Percentiles rank a stretch among this genome's conserved stretches.
These are phyloP conservation scores for Eucalyptus tenuipes DNA, from an alignment of 345 rosid species.

Conservation along the genomic window DNA sequence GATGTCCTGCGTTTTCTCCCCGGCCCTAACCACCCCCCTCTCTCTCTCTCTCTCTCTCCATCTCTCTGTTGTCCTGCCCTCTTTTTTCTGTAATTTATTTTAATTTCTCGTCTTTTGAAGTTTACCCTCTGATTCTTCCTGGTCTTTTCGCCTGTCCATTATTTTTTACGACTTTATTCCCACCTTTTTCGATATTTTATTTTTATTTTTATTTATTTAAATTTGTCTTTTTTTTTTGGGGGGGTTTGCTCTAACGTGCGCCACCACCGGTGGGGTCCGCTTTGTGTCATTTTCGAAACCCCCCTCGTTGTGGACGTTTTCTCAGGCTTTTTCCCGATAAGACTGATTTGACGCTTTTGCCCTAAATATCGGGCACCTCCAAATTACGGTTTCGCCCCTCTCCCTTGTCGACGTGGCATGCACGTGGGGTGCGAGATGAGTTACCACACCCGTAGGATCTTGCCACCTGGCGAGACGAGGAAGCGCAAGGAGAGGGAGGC, in stretches of 20 bases:
- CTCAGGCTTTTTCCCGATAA: not conserved
- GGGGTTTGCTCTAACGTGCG: not conserved
- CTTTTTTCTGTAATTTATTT: not conserved
- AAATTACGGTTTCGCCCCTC: not conserved
- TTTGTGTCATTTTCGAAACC: not conserved
- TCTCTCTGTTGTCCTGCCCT: not conserved
- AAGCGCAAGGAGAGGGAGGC: slow-evolving; percentile 59
- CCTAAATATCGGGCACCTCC: not conserved
- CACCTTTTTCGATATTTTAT: not conserved
- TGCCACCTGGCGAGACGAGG: slow-evolving; percentile 27
- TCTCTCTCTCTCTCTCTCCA: not conserved
- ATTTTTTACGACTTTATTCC: not conserved
- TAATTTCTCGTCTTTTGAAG: not conserved
- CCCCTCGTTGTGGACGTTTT: not conserved
- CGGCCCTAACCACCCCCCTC: not conserved
- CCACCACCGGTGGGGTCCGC: not conserved
- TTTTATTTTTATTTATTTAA: not conserved
- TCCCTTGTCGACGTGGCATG: slow-evolving; percentile 65
- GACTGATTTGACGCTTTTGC: not conserved
- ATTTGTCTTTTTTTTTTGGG: not conserved
- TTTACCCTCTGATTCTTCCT: not conserved
- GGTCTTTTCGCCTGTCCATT: not conserved
- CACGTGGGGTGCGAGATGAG: slow-evolving; percentile 87
- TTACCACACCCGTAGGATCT: slow-evolving; percentile 64
- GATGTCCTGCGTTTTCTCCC: not conserved